phyloP scores from a whole-genome alignment of 352 stramenopile genomes.

The Discostella stelligera region DNA sequence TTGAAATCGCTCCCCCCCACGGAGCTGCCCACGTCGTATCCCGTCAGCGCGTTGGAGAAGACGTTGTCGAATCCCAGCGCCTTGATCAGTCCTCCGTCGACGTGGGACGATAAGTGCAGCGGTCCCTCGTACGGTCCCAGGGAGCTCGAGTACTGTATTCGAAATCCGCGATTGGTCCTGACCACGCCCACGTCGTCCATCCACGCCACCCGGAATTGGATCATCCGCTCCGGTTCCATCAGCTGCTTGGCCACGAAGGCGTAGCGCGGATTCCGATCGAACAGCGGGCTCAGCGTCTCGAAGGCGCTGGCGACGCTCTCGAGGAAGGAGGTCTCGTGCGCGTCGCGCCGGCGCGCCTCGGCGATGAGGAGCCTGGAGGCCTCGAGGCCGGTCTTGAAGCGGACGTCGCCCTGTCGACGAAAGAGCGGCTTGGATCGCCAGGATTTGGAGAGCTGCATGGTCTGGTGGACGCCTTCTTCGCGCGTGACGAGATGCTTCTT shows the following conservation, averaged over 20 bases:
- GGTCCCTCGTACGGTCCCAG: constrained; percentile 93
- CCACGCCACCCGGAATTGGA: constrained; percentile 94
- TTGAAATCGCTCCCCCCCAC: constrained; percentile 91
- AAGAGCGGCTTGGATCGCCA: constrained; percentile 97
- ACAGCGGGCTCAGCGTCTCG: constrained; percentile 75
- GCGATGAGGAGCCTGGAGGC: constrained; percentile 91
- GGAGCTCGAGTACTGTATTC: constrained; percentile 93
- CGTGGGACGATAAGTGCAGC: constrained; percentile 91
- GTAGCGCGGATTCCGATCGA: constrained; percentile 79
- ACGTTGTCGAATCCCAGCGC: constrained; percentile 92
- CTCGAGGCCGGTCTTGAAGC: constrained; percentile 93
- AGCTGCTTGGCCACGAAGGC: constrained; percentile 84
- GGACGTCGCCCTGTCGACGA: constrained; percentile 92
- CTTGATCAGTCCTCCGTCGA: constrained; percentile 82
- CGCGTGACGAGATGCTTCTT: constrained; percentile 53
- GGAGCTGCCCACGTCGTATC: constrained; percentile 82
- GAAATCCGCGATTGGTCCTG: constrained; percentile 94
- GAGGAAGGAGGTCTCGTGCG: constrained; percentile 79
- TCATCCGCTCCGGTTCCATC: constrained; percentile 94
- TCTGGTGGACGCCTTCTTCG: constrained; percentile 76
- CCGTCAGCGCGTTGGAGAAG: constrained; percentile 93
- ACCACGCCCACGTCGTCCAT: constrained; percentile 94
- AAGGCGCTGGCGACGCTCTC: constrained; percentile 75
- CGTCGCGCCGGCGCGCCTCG: constrained; percentile 78
- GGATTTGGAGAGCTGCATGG: constrained; percentile 78